Evolutionary conservation across 2,329 filamentous ascomycete species (phyloP), one percentile per base, ranked within the genome.

Genomic region (Sclerotinia spermophila): DNA sequence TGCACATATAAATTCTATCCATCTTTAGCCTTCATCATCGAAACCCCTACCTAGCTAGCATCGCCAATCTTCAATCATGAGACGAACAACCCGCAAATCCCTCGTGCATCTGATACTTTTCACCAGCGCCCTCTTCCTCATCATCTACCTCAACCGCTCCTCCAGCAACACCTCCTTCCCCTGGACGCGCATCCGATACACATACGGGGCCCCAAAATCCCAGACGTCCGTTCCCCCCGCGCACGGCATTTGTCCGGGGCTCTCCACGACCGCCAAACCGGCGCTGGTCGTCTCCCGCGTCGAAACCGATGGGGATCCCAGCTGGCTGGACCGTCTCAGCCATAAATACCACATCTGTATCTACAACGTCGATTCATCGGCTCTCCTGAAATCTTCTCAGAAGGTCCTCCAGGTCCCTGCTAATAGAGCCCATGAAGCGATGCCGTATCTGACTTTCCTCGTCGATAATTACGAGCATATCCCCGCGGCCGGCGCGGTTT

Each of bases 371-470:
- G 83, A 84, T 71, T 76, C 76, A 4, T 74, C 77, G 1, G 21
- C 68, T 3, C 74, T 80, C 44, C 65, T 71, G 30, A 74, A 72
- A 13, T 79, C 78, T 8, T 74, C 71, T 1, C 64, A 78, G 44
- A 53, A 68, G 5, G 24, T 56, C 1, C 80, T 84, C 2, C 82
- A 82, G 68, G 80, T 83, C 1, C 84, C 84, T 4, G 80, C 80
- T 19, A 85, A 85, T 74, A 75, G 81, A 30, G 83, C 81, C 35
- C 82, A 84, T 71, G 83, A 84, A 71, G 80, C 82, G n/a, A 84
- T 83, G 81, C 78, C 80, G 8, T 84, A 83, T 68, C 74, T 84
- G 1, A 84, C 82, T 2, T 84, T 83, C 72, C 71, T 84, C 0
- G 84, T 84, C 67, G 82, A 84, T 71, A 84, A 84, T 70, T 83